Base-by-base conservation (phyloP, 352 stramenopile genomes). In the Phytophthora cactorum region DNA sequence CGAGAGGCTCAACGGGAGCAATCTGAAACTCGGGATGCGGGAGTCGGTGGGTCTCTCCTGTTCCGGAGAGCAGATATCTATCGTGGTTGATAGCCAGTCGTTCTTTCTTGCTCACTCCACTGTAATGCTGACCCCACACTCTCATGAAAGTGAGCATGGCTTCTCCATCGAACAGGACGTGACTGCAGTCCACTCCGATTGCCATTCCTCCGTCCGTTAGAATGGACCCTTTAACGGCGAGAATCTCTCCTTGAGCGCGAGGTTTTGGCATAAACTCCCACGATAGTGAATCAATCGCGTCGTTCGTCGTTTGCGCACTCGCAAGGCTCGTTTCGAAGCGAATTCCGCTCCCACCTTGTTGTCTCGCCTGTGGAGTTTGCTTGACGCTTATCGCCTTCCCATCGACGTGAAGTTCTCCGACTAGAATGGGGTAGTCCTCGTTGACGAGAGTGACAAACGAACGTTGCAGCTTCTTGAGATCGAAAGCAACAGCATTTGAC, bases 71-170 rank as follows among this genome's bases (percentile, higher is more conserved):
- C 50, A 90, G 46, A 8, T 77, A 36, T 7, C 77, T 76, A 8
- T 88, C 71, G 51, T 87, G 79, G 57, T 57, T 75, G 11, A 90
- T 70, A 9, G 56, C 47, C 0, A 73, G 52, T 5, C 72, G 69
- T 27, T 79, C 66, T 6, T 63, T 4, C 15, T 71, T 67, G 7
- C 22, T 52, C 17, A 63, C 60, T 0, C 63, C 50, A 27, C 75
- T 77, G 50, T 84, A 90, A 62, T 78, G 78, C 63, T 79, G 62
- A 1, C 77, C 71, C 81, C 81, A 90, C 12, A 58, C 49, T 39
- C 77, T 78, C 67, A 84, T 79, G 63, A 90, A 88, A 17, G 73
- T 88, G 47, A 88, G 79, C 61, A 80, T 70, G 9, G 63, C 73
- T 29, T 88, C 72, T 39, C 73, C 79, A 34, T 90, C 81, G n/a